A percentile compares a stretch with the other conserved stretches of the same genome.
Evolutionary conservation across 306 rosid genomes (phyloP).

Genomic region (Fagus crenata): DNA sequence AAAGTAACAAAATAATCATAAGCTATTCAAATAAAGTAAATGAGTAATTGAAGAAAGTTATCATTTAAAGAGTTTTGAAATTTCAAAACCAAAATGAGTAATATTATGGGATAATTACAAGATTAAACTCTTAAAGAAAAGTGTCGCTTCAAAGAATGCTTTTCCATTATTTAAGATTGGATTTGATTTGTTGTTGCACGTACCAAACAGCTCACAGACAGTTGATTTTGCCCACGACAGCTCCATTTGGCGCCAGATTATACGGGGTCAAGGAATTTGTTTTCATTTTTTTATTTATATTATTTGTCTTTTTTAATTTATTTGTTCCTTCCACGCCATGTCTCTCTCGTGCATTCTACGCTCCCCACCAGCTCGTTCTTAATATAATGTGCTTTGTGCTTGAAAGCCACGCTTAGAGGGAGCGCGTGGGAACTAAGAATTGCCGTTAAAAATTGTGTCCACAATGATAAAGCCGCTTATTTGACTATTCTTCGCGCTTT

Average conservation of each 20-base stretch:
- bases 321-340: not conserved
- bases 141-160: not conserved
- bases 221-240: constrained; percentile 36
- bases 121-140: not conserved
- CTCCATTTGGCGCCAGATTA: constrained; percentile 50
- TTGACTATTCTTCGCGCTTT: not conserved
- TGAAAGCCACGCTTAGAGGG: not conserved
- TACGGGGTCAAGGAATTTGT: not conserved
- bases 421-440: not conserved
- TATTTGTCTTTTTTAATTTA: not conserved
- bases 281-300: not conserved
- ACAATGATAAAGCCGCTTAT: not conserved
- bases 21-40: too few species aligned
- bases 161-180: not conserved
- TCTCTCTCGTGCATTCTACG: not conserved
- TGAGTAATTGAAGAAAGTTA: too few species aligned
- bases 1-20: too few species aligned
- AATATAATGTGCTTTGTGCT: not conserved
- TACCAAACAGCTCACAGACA: constrained; percentile 43
- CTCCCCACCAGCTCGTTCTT: not conserved
- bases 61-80: too few species aligned
- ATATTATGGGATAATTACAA: too few species aligned
- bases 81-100: too few species aligned
- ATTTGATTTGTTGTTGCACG: constrained; percentile 19
- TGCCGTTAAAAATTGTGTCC: not conserved